A percentile compares a stretch with the other conserved stretches of the same genome.
Evolutionary conservation across 129 eudicot genomes (phyloP).

Genomic region (Kitagawia praeruptora): DNA sequence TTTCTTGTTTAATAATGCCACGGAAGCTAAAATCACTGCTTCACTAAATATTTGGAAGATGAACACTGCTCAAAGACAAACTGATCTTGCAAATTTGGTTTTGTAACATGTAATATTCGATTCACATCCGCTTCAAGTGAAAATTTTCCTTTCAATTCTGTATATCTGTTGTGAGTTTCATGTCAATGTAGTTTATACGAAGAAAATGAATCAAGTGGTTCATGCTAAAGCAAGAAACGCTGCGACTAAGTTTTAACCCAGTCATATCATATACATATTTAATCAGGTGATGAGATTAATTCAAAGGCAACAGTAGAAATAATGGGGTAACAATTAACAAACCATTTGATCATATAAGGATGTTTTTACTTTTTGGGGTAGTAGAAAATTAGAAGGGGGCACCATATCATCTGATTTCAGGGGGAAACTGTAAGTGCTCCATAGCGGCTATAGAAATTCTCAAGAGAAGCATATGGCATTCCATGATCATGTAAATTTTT

Average conservation of each 20-base stretch:
- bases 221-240: neutral
- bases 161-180: neutral
- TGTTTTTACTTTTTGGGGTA: too few species aligned
- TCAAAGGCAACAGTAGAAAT: too few species aligned
- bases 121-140: neutral
- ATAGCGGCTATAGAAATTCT: too few species aligned
- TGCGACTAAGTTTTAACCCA: neutral
- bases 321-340: too few species aligned
- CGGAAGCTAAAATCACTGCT: constrained; percentile 18
- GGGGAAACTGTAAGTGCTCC: too few species aligned
- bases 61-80: neutral
- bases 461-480: too few species aligned
- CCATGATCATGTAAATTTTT: too few species aligned
- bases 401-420: too few species aligned
- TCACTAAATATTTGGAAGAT: constrained; percentile 21
- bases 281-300: too few species aligned
- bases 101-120: neutral
- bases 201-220: neutral
- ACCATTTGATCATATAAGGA: too few species aligned
- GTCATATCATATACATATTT: too few species aligned
- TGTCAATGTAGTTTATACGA: neutral
- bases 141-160: neutral
- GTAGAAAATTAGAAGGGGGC: too few species aligned
- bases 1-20: constrained; percentile 29
- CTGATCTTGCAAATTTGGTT: neutral